Evolutionary conservation across 106 monocot species (phyloP), one percentile per base, ranked within the genome.

Genomic region (Triglochin maritima): DNA sequence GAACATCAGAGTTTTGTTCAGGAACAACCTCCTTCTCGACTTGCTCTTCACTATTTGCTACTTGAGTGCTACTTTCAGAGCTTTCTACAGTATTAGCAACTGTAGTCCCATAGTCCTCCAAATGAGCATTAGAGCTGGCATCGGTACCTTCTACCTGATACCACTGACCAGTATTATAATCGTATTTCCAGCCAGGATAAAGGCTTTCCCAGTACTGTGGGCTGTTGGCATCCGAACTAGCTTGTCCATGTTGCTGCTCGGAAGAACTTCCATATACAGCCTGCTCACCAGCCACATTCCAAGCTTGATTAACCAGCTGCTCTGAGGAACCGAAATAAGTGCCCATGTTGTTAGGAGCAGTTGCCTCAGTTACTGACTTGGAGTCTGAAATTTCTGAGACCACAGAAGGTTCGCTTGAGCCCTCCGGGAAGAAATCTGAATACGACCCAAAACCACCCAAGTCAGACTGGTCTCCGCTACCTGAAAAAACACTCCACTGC

Each of bases 101-200:
- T n/a, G 70, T 12, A 52, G 17, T 63, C 63, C 17, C 59, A 11
- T 68, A 69, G 46, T 50, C 64, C 67, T 73, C 72, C 44, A 42
- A 49, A 12, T 77, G 81, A 47, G 62, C 14, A 74, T 59, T 63
- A 9, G 42, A 17, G 11, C 64, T 43, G 7, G 67, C 7, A 64
- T 79, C 70, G 42, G 48, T 44, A 42, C 41, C n/a, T 48, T 62
- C 69, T 11, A 62, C 69, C 54, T 69, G 79, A 71, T 66, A 47
- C 60, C 62, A 62, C 47, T 72, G 80, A 15, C 72, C 72, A 7
- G 62, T 69, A 55, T 16, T 58, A 9, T 44, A 58, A 75, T 92
- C 84, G 62, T 86, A 98, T 74, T 89, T 92, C 98, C 98, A 92
- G 54, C 86, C 98, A 4, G 98, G 98, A 64, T 92, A 98, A 57